Evolutionary conservation across 176 grass and related monocot genomes (phyloP), one percentile per base, ranked within the genome.

Genomic region (maize (Zea mays)): DNA sequence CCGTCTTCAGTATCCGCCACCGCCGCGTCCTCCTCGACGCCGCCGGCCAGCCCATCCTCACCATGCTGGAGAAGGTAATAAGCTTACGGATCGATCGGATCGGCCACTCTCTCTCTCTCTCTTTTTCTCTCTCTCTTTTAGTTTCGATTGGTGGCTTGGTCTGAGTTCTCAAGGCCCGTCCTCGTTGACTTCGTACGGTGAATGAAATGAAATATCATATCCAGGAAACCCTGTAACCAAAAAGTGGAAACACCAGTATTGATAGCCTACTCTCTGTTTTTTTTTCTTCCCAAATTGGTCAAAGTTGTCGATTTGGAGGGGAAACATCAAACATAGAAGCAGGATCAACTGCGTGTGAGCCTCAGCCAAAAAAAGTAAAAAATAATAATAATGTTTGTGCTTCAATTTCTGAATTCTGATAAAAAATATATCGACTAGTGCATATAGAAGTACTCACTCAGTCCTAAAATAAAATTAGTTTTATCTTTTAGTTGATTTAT

Each of bases 61-160:
- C 90, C 73, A 86, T 97, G 88, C 73, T 81, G 2, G 63, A 85
- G 19, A 93, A 93, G 93, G 87, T 92, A 63, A 47, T 0, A 11
- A 44, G 3, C 5, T n/a, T n/a, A 46, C 20, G 12, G 44, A 47
- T 27, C 19, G 43, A 48, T 36, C 50, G 2, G 17, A 52, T 20
- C 55, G 55, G 4, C 27, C 14, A 9, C 48, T 27, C 7, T 6
- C 47, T 39, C 38, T 3, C 10, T 46, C 1, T 6, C 5, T 16
- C 6, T 49, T 10, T 50, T 0, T 36, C 5, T 33, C 0, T 2
- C 19, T 50, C 17, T 12, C 12, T 10, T 0, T 8, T 19, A 62
- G 19, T 69, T 69, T 27, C 66, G 10, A 13, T 46, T 12, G 2
- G 21, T 11, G 42, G 41, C 5, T 69, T 14, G 67, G 8, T 34